Percentiles rank a stretch among this genome's conserved stretches.
Evolutionary conservation across 768 basidiomycete genomes (phyloP).

Genomic region (Mycena galericulata): DNA sequence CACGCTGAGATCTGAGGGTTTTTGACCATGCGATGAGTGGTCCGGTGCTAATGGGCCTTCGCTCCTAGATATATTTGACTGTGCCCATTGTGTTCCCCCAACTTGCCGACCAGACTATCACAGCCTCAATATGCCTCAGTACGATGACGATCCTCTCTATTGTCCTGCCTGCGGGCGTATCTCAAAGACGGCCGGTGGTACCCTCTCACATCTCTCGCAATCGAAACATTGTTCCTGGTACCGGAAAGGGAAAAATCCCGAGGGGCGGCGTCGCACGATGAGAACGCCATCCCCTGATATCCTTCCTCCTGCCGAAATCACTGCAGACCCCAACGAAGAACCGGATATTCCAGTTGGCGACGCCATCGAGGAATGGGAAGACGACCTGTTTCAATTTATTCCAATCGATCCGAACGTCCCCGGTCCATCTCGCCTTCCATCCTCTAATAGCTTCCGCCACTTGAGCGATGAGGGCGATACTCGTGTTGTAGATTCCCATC

Average conservation of each 20-base stretch:
- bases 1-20: too few relatives aligned
- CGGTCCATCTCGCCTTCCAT: slow-evolving; percentile 6
- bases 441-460: too few relatives aligned
- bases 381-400: slow-evolving; percentile 1
- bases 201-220: not conserved
- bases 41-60: too few relatives aligned
- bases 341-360: slow-evolving; percentile 5
- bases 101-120: not conserved
- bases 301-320: not conserved
- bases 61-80: too few relatives aligned
- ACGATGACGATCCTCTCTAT: slow-evolving; percentile 1
- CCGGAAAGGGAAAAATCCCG: slow-evolving; percentile 25
- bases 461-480: slow-evolving; percentile 18
- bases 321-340: not conserved
- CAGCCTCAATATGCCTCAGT: not conserved
- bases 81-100: too few relatives aligned
- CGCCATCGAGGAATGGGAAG: slow-evolving; percentile 9
- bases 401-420: not conserved
- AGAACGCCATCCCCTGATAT: not conserved
- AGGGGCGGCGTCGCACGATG: too few relatives aligned
- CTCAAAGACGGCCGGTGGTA: not conserved
- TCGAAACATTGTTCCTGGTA: slow-evolving; percentile 22
- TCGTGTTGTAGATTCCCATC: slow-evolving; percentile 18
- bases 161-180: slow-evolving; percentile 1
- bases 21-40: too few relatives aligned